Conservation (phyloP, 495 filamentous ascomycete species). For the Neurospora sp. region DNA sequence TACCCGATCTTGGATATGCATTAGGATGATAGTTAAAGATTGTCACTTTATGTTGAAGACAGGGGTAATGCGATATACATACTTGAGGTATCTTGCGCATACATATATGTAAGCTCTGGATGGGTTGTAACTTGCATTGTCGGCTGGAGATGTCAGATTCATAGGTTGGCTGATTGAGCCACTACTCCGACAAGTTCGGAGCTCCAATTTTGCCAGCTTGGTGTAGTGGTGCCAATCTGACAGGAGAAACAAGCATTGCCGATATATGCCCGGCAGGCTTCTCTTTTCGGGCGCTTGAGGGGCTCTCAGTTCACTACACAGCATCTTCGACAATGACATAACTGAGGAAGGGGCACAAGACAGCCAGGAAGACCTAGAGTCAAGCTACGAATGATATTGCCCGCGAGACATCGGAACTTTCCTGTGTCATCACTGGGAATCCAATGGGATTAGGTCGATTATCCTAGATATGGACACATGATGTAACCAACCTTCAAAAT, state of each 20-base stretch:
- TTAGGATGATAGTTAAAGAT: no score
- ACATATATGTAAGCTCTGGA: no score
- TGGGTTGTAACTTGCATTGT: neutral
- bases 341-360: neutral
- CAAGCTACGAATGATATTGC: neutral
- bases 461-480: no score
- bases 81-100: no score
- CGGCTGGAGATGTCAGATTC: neutral
- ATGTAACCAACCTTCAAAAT: neutral
- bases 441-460: no score
- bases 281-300: neutral
- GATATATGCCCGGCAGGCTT: neutral
- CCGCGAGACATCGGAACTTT: neutral
- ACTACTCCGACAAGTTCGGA: no score
- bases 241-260: neutral
- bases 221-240: no score
- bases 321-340: neutral
- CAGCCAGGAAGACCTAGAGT: neutral
- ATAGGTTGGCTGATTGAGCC: no score
- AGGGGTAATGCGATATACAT: no score
- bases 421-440: neutral
- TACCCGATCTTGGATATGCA: no score
- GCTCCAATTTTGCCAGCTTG: no score
- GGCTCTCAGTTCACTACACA: neutral
- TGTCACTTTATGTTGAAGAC: no score